Conservation (phyloP, 2,329 filamentous ascomycete genomes). For the Penicillium oxalicum region DNA sequence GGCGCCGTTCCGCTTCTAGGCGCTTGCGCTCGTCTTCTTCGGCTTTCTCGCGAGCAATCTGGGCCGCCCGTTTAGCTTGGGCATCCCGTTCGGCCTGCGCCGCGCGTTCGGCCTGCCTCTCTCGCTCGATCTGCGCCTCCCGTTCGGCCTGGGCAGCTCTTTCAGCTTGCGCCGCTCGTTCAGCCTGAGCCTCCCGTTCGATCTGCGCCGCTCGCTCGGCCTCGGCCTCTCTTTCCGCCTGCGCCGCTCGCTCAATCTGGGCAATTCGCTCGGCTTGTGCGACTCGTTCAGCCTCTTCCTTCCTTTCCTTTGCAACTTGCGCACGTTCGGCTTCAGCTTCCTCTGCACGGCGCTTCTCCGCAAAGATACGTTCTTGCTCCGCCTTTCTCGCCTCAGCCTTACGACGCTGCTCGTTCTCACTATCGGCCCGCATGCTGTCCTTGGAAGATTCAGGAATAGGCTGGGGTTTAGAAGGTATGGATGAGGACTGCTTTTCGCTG, state of each 20-base stretch:
- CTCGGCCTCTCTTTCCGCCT: constrained; percentile 10
- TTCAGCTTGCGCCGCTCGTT: constrained; percentile 25
- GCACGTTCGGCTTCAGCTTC: constrained; percentile 14
- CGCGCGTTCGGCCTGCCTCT: too few species aligned
- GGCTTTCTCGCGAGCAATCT: constrained; percentile 35
- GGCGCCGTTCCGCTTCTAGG: constrained; percentile 40
- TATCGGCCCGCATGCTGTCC: constrained; percentile 26
- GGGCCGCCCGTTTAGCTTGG: constrained; percentile 28
- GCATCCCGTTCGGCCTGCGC: constrained; percentile 23
- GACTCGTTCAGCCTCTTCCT: constrained; percentile 24
- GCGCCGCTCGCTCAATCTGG: not conserved
- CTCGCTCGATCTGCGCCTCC: constrained; percentile 16
- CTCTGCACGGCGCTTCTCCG: constrained; percentile 25
- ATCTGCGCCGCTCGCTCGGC: constrained; percentile 14
- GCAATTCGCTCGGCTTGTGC: constrained; percentile 8
- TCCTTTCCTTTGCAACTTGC: too few species aligned
- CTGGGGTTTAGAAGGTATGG: constrained; percentile 22
- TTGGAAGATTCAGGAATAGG: constrained; percentile 27
- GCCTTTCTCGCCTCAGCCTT: constrained; percentile 23
- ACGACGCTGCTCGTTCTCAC: constrained; percentile 23
- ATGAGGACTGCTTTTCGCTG: constrained; percentile 29
- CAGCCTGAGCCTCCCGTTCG: constrained; percentile 21
- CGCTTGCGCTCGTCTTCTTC: constrained; percentile 41
- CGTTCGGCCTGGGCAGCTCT: constrained; percentile 28
- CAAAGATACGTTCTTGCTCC: constrained; percentile 28